These are phyloP conservation scores for Spathaspora sp. DNA, from an alignment of 805 yeast genomes.

Conservation along the genomic window DNA sequence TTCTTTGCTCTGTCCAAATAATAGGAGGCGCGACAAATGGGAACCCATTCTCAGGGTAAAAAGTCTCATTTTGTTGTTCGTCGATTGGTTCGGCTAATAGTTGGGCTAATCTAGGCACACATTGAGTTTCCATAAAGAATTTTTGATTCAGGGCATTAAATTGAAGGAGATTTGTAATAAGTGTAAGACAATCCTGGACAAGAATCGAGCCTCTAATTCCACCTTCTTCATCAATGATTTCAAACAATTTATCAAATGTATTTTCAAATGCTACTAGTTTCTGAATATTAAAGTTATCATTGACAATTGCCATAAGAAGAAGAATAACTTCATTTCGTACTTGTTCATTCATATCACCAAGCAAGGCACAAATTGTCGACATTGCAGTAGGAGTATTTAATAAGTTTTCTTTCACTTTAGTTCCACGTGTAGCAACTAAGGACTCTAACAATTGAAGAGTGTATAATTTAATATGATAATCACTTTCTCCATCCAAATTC, in stretches of 20 bases:
- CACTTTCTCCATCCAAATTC: constrained; percentile 47
- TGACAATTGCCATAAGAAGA: constrained; percentile 77
- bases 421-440: constrained; percentile 70
- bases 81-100: constrained; percentile 61
- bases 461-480: constrained; percentile 77
- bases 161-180: constrained; percentile 67
- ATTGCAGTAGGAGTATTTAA: constrained; percentile 75
- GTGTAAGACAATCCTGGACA: constrained; percentile 85
- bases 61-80: constrained; percentile 24
- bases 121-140: constrained; percentile 79
- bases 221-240: constrained; percentile 82
- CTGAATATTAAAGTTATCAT: constrained; percentile 81
- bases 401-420: constrained; percentile 68
- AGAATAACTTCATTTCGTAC: constrained; percentile 84
- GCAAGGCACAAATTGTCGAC: constrained; percentile 62
- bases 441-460: constrained; percentile 84
- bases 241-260: constrained; percentile 77
- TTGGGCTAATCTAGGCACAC: constrained; percentile 60
- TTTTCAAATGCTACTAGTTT: constrained; percentile 93
- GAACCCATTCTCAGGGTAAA: constrained; percentile 14
- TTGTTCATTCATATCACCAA: constrained; percentile 59
- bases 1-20: constrained; percentile 75
- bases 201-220: constrained; percentile 83
- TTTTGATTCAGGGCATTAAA: constrained; percentile 90
- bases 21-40: constrained; percentile 31